Base-by-base conservation (phyloP, 257 asterid genomes). In the Apocynum venetum region DNA sequence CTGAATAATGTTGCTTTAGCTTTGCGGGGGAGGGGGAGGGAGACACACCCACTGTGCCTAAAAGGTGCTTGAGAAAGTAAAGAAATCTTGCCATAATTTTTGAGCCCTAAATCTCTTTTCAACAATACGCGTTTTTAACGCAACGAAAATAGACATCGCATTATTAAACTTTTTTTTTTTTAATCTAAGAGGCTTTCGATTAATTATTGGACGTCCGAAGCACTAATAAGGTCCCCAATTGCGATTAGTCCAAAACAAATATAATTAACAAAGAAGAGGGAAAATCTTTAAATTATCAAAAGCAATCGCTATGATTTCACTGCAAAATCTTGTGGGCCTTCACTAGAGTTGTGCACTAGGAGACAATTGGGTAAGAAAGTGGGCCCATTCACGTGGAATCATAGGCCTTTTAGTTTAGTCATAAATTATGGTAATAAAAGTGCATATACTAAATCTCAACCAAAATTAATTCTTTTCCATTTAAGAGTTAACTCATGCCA, bases 371-470 rank as follows among this genome's bases (percentile, higher is more conserved):
- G 63, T 80, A 77, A 83, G 83, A 78, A 76, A 6, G 86, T 86
- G 67, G 94, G 86, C 65, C 87, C 85, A 40, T 76, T 85, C 94
- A 89, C 94, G 89, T 87, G 94, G 83, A 84, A 78, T 83, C 67
- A 80, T 85, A 83, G 72, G 77, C 84, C 84, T 78, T 84, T 78
- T 73, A 74, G 72, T 84, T 72, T 68, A 60, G 38, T 76, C 82
- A 66, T 64, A 81, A 87, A 82, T 78, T 81, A 75, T 75, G 76
- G 56, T 68, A 13, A 76, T 73, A 72, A 81, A 80, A 83, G 19
- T 35, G 19, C 5, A 57, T 6, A 57, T 57, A 55, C 11, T 12
- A 53, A 13, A 13, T 5, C 17, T 19, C 15, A 53, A 53, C n/a
- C 20, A 53, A 15, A 17, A 15, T 53, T 53, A 53, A 53, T 53